Evolutionary conservation across 495 filamentous ascomycete genomes (phyloP).

Genomic region (Penicillium subrubescens): DNA sequence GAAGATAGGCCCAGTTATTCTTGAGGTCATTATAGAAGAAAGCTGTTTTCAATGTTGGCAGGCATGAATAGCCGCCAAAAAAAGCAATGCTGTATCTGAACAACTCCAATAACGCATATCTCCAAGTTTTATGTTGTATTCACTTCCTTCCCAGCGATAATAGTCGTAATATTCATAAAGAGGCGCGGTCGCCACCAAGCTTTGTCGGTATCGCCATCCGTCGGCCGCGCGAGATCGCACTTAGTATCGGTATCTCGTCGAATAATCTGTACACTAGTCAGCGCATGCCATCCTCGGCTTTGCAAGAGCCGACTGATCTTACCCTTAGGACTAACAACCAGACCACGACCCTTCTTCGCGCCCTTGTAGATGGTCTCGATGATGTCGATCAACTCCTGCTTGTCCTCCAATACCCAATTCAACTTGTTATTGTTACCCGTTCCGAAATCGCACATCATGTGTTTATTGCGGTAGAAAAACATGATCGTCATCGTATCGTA

Average conservation of each 20-base stretch:
- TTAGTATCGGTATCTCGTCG: slow-evolving; percentile 80
- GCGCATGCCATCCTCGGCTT: neutral
- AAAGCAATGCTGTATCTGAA: slow-evolving; percentile 1
- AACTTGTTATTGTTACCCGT: slow-evolving; percentile 99
- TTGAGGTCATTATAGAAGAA: neutral
- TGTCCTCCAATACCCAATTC: slow-evolving; percentile 97
- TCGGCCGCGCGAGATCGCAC: neutral
- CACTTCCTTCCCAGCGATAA: slow-evolving; percentile 9
- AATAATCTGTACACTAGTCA: slow-evolving; percentile 62
- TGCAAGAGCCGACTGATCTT: slow-evolving; percentile 6
- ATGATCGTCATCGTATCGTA: slow-evolving; percentile 74
- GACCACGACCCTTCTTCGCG: slow-evolving; percentile 92
- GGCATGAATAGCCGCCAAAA: neutral
- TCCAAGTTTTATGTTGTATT: slow-evolving; percentile 7
- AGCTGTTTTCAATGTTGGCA: neutral
- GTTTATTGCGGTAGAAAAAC: slow-evolving; percentile 98
- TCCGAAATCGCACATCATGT: slow-evolving; percentile 98
- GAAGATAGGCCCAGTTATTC: neutral
- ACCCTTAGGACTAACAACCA: slow-evolving; percentile 94
- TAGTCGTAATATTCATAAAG: slow-evolving; percentile 27
- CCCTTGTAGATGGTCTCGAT: slow-evolving; percentile 97
- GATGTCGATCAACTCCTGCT: slow-evolving; percentile 98
- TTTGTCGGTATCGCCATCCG: slow-evolving; percentile 3
- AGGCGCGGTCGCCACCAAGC: neutral
- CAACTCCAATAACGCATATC: slow-evolving; percentile 12